These are phyloP conservation scores for Urtica urens DNA, from an alignment of 306 rosid species.

Conservation along the genomic window DNA sequence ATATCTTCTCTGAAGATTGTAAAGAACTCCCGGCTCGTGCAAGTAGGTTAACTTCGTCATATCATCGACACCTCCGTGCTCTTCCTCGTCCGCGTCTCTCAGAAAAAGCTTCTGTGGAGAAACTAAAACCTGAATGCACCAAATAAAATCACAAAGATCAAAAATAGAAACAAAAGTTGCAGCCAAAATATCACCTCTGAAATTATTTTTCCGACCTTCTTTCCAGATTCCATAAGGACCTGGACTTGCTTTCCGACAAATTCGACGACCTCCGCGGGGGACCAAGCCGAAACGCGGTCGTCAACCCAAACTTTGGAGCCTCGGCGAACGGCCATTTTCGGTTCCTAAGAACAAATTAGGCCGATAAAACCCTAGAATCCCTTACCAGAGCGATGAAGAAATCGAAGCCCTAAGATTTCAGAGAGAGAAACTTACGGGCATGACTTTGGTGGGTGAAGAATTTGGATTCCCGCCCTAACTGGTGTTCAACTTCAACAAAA, in stretches of 20 bases:
- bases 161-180: background rate
- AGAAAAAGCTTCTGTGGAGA: slow-evolving; percentile 45
- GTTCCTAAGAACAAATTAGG: slow-evolving; percentile 9
- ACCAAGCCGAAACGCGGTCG: slow-evolving; percentile 62
- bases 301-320: slow-evolving; percentile 92
- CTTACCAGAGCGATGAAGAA: background rate
- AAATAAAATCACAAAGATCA: background rate
- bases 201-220: slow-evolving; percentile 41
- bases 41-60: slow-evolving; percentile 84
- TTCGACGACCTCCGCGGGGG: slow-evolving; percentile 55
- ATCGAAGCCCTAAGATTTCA: slow-evolving; percentile 41
- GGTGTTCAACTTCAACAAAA: too few relatives aligned
- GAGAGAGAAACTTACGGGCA: slow-evolving; percentile 21
- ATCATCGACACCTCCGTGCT: slow-evolving; percentile 88
- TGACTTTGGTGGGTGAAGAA: slow-evolving; percentile 24
- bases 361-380: slow-evolving; percentile 11
- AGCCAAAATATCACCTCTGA: background rate
- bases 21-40: slow-evolving; percentile 95
- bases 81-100: slow-evolving; percentile 92
- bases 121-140: slow-evolving; percentile 38
- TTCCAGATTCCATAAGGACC: slow-evolving; percentile 43
- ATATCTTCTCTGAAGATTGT: slow-evolving; percentile 82
- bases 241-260: slow-evolving; percentile 31
- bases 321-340: slow-evolving; percentile 49
- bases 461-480: slow-evolving; percentile 79